A percentile compares a stretch with the other conserved stretches of the same genome.
phyloP scores from a whole-genome alignment of 2,329 filamentous ascomycete species.

The Curvularia hawaiiensis region DNA sequence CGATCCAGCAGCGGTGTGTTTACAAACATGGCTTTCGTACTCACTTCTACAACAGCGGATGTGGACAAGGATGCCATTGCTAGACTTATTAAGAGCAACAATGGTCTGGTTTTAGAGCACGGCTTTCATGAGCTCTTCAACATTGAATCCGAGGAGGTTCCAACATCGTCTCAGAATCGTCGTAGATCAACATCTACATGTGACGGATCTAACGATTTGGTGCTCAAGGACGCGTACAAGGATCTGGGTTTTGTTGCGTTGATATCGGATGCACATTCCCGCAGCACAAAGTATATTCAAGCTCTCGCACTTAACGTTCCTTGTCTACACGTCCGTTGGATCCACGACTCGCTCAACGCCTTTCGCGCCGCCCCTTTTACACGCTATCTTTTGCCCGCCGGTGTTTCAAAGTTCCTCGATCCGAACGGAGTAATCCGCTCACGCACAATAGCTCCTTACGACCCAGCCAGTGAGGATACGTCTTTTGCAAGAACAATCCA shows the following conservation, averaged over 20 bases:
- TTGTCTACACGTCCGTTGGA: slow-evolving; percentile 82
- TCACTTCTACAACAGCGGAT: slow-evolving; percentile 68
- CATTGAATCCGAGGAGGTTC: slow-evolving; percentile 35
- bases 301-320: slow-evolving; percentile 88
- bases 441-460: slow-evolving; percentile 65
- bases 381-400: slow-evolving; percentile 83
- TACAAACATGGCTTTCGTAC: slow-evolving; percentile 82
- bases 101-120: slow-evolving; percentile 71
- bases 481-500: slow-evolving; percentile 36
- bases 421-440: slow-evolving; percentile 72
- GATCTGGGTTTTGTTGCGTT: slow-evolving; percentile 79
- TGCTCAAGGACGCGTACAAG: slow-evolving; percentile 59
- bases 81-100: slow-evolving; percentile 69
- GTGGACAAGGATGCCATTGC: slow-evolving; percentile 63
- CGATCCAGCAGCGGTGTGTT: slow-evolving; percentile 61
- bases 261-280: slow-evolving; percentile 83
- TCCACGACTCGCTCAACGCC: slow-evolving; percentile 71
- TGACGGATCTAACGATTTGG: slow-evolving; percentile 49
- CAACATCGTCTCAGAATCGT: slow-evolving; percentile 22
- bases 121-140: slow-evolving; percentile 86
- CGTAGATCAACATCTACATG: slow-evolving; percentile 17
- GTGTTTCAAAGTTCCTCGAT: slow-evolving; percentile 76
- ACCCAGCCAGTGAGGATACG: slow-evolving; percentile 59
- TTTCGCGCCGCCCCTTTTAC: slow-evolving; percentile 72
- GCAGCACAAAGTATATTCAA: slow-evolving; percentile 92